Evolutionary conservation across 108 stramenopile species (phyloP).

Genomic region (Aurantiochytrium sp.): DNA sequence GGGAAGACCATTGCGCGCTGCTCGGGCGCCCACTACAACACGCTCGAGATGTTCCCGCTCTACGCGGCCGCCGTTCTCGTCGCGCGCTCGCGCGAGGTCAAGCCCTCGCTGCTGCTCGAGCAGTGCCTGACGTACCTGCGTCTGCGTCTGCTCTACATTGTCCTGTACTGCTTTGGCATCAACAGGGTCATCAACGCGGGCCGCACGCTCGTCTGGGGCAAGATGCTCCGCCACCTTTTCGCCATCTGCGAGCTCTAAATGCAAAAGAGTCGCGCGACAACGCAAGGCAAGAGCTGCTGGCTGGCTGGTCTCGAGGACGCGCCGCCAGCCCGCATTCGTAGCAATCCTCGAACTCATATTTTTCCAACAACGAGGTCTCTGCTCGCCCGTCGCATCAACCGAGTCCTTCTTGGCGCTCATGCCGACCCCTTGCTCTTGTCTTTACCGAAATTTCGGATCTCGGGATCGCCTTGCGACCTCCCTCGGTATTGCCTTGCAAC

Average conservation of each 20-base stretch:
- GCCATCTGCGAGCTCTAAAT: background rate
- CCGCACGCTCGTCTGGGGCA: background rate
- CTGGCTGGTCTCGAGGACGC: too few relatives aligned
- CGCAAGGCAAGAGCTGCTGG: too few relatives aligned
- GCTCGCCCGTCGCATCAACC: too few relatives aligned
- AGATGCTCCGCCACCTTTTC: background rate
- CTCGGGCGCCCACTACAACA: conserved; percentile 5
- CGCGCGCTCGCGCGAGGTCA: background rate
- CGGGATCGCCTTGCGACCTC: too few relatives aligned
- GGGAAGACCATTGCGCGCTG: background rate
- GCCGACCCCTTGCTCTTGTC: too few relatives aligned
- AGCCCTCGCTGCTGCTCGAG: background rate
- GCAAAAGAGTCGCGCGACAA: too few relatives aligned
- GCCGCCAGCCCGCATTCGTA: too few relatives aligned
- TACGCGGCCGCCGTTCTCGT: background rate
- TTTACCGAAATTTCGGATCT: too few relatives aligned
- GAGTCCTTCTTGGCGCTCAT: too few relatives aligned
- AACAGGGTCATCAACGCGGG: background rate
- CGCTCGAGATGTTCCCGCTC: background rate
- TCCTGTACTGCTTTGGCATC: background rate
- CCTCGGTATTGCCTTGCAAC: too few relatives aligned
- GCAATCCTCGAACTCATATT: too few relatives aligned
- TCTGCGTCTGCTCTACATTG: conserved; percentile 13
- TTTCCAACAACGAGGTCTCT: too few relatives aligned
- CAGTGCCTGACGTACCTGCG: background rate